A percentile compares a stretch with the other conserved stretches of the same genome.
Conservation (phyloP, 2,329 filamentous ascomycete species). For the Microascus cirrosus region DNA sequence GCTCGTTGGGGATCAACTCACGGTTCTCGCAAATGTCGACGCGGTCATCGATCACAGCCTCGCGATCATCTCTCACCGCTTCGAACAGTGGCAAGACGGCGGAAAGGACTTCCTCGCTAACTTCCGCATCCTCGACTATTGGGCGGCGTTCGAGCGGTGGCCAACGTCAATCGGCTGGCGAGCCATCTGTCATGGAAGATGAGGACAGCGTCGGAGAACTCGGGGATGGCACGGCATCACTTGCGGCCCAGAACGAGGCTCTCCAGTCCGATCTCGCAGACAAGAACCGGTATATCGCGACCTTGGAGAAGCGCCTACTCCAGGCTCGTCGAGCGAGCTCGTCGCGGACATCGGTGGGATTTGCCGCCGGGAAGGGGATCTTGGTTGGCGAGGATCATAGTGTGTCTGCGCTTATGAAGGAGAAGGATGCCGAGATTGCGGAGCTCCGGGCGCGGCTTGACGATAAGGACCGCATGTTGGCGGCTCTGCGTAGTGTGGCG, state of each 20-base stretch:
- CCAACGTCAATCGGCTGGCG: conserved; percentile 29
- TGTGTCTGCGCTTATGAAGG: conserved; percentile 59
- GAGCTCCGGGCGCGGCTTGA: conserved; percentile 83
- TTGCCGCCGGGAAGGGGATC: conserved; percentile 50
- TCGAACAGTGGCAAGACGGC: conserved; percentile 26
- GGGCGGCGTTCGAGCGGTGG: conserved; percentile 38
- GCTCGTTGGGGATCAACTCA: conserved; percentile 51
- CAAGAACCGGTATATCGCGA: conserved; percentile 93
- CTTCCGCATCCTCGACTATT: conserved; percentile 50
- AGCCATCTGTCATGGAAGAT: conserved; percentile 31
- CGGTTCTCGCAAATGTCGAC: conserved; percentile 51
- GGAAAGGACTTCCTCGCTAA: conserved; percentile 56
- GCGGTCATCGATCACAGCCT: conserved; percentile 20
- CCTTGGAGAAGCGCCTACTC: conserved; percentile 80
- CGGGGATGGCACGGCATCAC: conserved; percentile 73
- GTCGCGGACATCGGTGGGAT: conserved; percentile 69
- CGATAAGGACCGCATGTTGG: conserved; percentile 90
- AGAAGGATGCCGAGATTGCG: conserved; percentile 87
- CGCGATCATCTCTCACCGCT: not conserved
- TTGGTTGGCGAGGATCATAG: conserved; percentile 72
- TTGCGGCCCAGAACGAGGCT: conserved; percentile 79
- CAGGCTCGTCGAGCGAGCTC: conserved; percentile 87
- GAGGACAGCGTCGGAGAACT: conserved; percentile 70
- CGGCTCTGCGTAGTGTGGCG: conserved; percentile 73
- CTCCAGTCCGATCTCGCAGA: conserved; percentile 91